These are phyloP conservation scores for Fusarium domesticum DNA, from an alignment of 2,329 filamentous ascomycete genomes.

Conservation along the genomic window DNA sequence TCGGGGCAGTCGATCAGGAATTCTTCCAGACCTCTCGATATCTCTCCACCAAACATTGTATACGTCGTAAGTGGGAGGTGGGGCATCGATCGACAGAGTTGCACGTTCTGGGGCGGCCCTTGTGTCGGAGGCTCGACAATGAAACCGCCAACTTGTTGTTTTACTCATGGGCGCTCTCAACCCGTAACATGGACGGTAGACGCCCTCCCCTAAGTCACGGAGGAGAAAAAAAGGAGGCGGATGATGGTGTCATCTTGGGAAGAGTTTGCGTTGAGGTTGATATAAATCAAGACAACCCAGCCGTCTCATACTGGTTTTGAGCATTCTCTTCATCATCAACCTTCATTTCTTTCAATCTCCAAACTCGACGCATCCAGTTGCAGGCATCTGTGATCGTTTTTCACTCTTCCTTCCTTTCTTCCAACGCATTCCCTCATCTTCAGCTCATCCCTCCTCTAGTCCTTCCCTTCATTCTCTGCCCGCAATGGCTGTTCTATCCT, in stretches of 20 bases:
- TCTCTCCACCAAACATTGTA: too few species aligned
- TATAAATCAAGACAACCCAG: constrained; percentile 20
- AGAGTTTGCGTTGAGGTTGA: too few species aligned
- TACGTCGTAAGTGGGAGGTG: too few species aligned
- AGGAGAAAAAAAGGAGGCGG: too few species aligned
- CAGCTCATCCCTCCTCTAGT: constrained; percentile 2
- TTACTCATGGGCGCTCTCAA: too few species aligned
- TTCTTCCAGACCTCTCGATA: too few species aligned
- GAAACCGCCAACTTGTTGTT: constrained; percentile 24
- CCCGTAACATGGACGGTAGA: constrained; percentile 14
- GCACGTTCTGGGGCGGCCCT: too few species aligned
- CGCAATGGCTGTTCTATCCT: constrained; percentile 28
- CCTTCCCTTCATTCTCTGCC: constrained; percentile 3
- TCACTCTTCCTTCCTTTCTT: constrained; percentile 14
- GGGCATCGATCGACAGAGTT: too few species aligned
- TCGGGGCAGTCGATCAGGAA: constrained; percentile 10
- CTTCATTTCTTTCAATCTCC: constrained; percentile 24
- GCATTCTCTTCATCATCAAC: constrained; percentile 23
- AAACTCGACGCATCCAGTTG: constrained; percentile 26
- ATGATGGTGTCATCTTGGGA: too few species aligned
- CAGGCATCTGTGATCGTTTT: constrained; percentile 29
- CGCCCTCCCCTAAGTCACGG: constrained; percentile 7
- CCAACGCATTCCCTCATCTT: background rate
- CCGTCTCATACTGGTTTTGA: background rate
- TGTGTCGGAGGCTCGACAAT: constrained; percentile 18